Percentiles rank a stretch among this genome's conserved stretches.
Conservation (phyloP, 805 yeast genomes). For the Schwanniomyces vanrijiae region DNA sequence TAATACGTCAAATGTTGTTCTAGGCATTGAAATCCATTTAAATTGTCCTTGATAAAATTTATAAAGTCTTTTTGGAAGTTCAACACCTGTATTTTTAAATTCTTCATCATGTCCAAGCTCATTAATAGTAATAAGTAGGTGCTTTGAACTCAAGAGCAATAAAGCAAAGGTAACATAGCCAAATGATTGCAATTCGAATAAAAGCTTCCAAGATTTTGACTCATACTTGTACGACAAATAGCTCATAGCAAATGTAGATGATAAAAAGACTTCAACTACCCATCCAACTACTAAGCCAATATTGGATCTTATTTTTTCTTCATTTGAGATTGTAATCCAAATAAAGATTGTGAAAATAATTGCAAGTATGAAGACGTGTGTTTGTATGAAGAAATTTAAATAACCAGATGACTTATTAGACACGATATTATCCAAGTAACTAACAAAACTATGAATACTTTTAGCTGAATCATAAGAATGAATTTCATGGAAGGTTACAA, state of each 20-base stretch:
- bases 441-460: background rate
- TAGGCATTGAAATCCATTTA: slow-evolving; percentile 23
- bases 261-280: slow-evolving; percentile 24
- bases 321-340: slow-evolving; percentile 28
- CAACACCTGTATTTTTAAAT: slow-evolving; percentile 14
- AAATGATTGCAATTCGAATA: slow-evolving; percentile 27
- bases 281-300: slow-evolving; percentile 38
- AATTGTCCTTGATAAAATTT: slow-evolving; percentile 28
- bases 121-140: slow-evolving; percentile 25
- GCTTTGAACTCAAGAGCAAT: slow-evolving; percentile 29
- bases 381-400: background rate
- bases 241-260: slow-evolving; percentile 27
- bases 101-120: slow-evolving; percentile 26
- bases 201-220: slow-evolving; percentile 21
- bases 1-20: slow-evolving; percentile 19
- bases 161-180: slow-evolving; percentile 21
- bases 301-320: slow-evolving; percentile 33
- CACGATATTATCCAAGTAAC: background rate
- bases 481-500: background rate
- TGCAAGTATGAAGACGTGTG: slow-evolving; percentile 1
- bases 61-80: slow-evolving; percentile 25
- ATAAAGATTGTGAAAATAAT: slow-evolving; percentile 17
- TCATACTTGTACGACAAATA: slow-evolving; percentile 16
- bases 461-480: background rate
- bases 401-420: background rate